These are phyloP conservation scores for Penicillium lagena DNA, from an alignment of 495 filamentous ascomycete species.

Conservation along the genomic window DNA sequence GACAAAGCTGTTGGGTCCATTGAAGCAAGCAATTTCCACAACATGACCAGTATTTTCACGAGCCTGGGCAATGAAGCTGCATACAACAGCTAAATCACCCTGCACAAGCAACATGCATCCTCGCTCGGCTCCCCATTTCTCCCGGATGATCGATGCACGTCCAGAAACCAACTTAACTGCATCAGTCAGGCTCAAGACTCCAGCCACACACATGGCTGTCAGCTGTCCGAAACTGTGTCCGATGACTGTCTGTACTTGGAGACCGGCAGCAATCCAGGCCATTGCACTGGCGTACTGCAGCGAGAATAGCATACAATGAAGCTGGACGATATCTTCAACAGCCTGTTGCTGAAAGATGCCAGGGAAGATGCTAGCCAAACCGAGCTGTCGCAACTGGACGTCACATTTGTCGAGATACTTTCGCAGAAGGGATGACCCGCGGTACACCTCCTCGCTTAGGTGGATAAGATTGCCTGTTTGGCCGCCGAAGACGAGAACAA, in stretches of 20 bases:
- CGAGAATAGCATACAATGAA: conserved; percentile 40
- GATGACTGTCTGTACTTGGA: conserved; percentile 29
- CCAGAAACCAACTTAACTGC: conserved; percentile 29
- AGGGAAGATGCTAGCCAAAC: conserved; percentile 31
- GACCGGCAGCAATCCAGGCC: conserved; percentile 44
- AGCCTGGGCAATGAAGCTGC: no score
- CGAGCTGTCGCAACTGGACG: conserved; percentile 12
- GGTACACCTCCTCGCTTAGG: conserved; percentile 18
- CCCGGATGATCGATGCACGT: conserved; percentile 31
- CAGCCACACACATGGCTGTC: conserved; percentile 39
- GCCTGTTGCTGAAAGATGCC: conserved; percentile 35
- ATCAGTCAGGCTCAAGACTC: conserved; percentile 27
- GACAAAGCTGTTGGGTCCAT: conserved; percentile 31
- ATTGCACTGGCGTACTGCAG: conserved; percentile 44
- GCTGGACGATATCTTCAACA: conserved; percentile 24
- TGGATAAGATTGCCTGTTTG: conserved; percentile 14
- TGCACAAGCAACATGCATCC: conserved; percentile 43
- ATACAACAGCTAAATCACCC: conserved; percentile 2
- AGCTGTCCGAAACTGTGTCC: conserved; percentile 53
- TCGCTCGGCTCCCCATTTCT: conserved; percentile 28
- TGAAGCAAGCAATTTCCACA: conserved; percentile 39
- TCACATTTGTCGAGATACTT: conserved; percentile 32
- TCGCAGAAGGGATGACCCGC: conserved; percentile 17
- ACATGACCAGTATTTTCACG: not conserved
- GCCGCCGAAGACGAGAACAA: conserved; percentile 25